A percentile compares a stretch with the other conserved stretches of the same genome.
phyloP scores from a whole-genome alignment of 345 rosid species.

The Aquilaria sinensis region DNA sequence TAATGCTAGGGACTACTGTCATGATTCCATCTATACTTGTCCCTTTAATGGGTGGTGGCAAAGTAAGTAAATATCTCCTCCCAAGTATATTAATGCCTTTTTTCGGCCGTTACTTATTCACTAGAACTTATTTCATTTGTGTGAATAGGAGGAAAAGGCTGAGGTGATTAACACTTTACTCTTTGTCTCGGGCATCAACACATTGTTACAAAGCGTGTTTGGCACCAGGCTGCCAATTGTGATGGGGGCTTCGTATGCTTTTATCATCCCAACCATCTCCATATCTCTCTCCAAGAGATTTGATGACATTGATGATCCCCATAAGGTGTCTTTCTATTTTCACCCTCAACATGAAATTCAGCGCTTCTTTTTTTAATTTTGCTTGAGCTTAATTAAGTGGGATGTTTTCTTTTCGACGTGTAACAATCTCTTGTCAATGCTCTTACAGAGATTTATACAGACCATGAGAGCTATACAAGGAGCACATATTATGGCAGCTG shows the following conservation, averaged over 20 bases:
- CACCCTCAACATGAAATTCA: neutral
- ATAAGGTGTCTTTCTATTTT: constrained; percentile 30
- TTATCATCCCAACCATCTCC: constrained; percentile 60
- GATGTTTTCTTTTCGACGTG: neutral
- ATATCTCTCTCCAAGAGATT: constrained; percentile 45
- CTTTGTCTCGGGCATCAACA: constrained; percentile 77
- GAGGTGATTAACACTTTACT: constrained; percentile 63
- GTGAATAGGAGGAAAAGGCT: constrained; percentile 68
- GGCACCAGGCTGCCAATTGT: constrained; percentile 85
- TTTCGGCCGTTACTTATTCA: neutral
- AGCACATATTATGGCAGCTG: constrained; percentile 66
- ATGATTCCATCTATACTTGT: constrained; percentile 62
- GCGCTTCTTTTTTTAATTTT: neutral
- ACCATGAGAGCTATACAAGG: constrained; percentile 77
- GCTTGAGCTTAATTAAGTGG: neutral
- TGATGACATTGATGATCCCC: constrained; percentile 35
- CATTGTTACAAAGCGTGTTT: constrained; percentile 60
- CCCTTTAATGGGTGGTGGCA: constrained; percentile 83
- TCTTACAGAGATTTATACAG: constrained; percentile 49
- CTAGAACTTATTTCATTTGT: neutral
- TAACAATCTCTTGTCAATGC: constrained; percentile 6
- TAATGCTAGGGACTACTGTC: constrained; percentile 84
- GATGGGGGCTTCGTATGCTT: constrained; percentile 74
- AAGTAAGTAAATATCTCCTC: constrained; percentile 35
- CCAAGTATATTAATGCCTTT: neutral